Evolutionary conservation across 75 land plant genomes (phyloP).

Genomic region (Larix kaempferi): DNA sequence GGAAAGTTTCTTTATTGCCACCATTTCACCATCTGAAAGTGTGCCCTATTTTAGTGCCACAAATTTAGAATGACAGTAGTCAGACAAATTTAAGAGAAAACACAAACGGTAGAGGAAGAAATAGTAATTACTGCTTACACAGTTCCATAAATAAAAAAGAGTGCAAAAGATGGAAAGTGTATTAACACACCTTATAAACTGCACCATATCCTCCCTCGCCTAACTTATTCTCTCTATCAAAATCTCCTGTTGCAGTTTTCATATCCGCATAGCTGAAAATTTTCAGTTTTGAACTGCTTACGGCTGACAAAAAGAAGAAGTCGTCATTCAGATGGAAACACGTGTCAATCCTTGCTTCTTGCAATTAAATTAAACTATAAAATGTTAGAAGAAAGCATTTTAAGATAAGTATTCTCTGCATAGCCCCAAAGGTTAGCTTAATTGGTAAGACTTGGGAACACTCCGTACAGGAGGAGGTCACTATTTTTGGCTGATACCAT

Average conservation of each 20-base stretch:
- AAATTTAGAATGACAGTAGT: neutral
- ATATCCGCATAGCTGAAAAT: slow-evolving; percentile 39
- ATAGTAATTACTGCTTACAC: neutral
- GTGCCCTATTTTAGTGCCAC: slow-evolving; percentile 9
- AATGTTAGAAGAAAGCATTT: neutral
- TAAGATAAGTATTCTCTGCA: neutral
- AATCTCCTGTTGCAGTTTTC: slow-evolving; percentile 16
- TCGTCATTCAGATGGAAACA: neutral
- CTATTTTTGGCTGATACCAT: no score
- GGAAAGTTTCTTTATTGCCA: slow-evolving; percentile 16
- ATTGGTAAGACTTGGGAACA: no score
- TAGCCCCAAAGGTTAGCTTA: no score
- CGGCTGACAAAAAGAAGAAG: slow-evolving; percentile 22
- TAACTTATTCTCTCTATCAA: slow-evolving; percentile 16
- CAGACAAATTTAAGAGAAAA: neutral
- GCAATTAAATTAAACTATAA: neutral
- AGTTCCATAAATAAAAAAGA: neutral
- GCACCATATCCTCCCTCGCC: slow-evolving; percentile 27
- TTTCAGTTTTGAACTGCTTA: slow-evolving; percentile 26
- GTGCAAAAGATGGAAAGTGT: neutral
- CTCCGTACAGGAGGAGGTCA: no score
- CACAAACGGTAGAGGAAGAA: neutral
- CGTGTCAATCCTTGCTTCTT: neutral
- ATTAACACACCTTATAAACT: slow-evolving; percentile 23
- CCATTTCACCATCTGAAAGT: slow-evolving; percentile 10